A percentile compares a stretch with the other conserved stretches of the same genome.
These are phyloP conservation scores for Aspergillus brunneoviolaceus DNA, from an alignment of 2,329 filamentous ascomycete species.

Conservation along the genomic window DNA sequence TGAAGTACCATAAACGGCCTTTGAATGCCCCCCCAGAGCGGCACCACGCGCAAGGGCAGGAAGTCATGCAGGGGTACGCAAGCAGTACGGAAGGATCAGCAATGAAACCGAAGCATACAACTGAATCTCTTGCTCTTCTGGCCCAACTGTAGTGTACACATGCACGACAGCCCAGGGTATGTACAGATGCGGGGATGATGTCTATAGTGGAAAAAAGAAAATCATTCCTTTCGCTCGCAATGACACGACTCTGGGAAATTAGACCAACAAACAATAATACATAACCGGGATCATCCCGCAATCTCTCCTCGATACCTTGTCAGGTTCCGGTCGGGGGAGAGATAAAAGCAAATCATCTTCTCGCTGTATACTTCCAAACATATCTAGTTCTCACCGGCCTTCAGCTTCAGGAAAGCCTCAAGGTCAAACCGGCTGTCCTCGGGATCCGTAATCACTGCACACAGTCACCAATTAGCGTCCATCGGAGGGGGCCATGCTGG, in stretches of 20 bases:
- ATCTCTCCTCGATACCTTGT: slow-evolving; percentile 36
- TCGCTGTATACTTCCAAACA: slow-evolving; percentile 23
- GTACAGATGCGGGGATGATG: slow-evolving; percentile 43
- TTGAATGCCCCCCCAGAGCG: slow-evolving; percentile 12
- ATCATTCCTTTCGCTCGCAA: slow-evolving; percentile 44
- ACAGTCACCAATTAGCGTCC: slow-evolving; percentile 21
- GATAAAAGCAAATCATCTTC: slow-evolving; percentile 34
- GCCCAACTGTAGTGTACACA: slow-evolving; percentile 42
- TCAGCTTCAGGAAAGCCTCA: slow-evolving; percentile 73
- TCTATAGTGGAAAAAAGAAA: slow-evolving; percentile 40
- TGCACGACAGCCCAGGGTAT: slow-evolving; percentile 42
- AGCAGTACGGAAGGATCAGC: slow-evolving; percentile 14
- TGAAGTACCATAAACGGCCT: slow-evolving; percentile 8
- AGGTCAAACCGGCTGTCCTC: slow-evolving; percentile 90
- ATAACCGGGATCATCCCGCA: slow-evolving; percentile 36
- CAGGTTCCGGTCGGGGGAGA: slow-evolving; percentile 33
- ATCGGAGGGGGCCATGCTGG: slow-evolving; percentile 8
- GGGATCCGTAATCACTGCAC: slow-evolving; percentile 69
- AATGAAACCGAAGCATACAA: slow-evolving; percentile 31
- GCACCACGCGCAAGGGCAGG: slow-evolving; percentile 10
- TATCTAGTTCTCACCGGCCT: slow-evolving; percentile 50
- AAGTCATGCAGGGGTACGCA: background rate
- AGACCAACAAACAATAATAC: slow-evolving; percentile 44
- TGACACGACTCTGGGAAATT: slow-evolving; percentile 41
- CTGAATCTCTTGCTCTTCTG: slow-evolving; percentile 40